Evolutionary conservation across 192 early-diverging fungal genomes (phyloP).

Genomic region (Mortierella alpina): DNA sequence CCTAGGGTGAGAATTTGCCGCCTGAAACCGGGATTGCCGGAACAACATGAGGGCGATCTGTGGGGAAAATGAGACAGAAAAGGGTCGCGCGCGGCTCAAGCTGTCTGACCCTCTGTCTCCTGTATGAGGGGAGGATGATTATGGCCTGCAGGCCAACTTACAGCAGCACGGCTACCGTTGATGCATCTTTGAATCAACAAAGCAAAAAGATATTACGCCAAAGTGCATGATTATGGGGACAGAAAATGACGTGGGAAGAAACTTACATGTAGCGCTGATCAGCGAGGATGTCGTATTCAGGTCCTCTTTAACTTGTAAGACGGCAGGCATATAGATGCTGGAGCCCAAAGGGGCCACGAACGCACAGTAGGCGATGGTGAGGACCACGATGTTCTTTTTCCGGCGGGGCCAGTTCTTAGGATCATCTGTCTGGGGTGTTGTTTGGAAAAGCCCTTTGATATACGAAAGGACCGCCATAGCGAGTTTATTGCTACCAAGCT

Average conservation of each 20-base stretch:
- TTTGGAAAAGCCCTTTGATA: background rate
- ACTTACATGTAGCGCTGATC: slow-evolving; percentile 41
- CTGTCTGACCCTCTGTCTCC: too few species aligned
- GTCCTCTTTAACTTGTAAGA: slow-evolving; percentile 37
- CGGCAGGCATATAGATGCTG: slow-evolving; percentile 54
- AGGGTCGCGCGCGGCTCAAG: background rate
- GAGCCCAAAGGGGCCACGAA: slow-evolving; percentile 44
- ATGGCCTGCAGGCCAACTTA: too few species aligned
- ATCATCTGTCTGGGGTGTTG: slow-evolving; percentile 34
- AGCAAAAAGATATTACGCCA: background rate
- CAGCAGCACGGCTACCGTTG: too few species aligned
- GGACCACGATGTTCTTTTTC: slow-evolving; percentile 44
- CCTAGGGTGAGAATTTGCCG: background rate
- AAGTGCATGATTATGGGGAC: background rate
- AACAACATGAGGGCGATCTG: background rate
- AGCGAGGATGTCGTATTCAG: slow-evolving; percentile 30
- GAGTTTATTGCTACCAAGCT: too few species aligned
- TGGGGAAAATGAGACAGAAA: background rate
- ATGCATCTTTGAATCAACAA: background rate
- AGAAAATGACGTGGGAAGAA: background rate
- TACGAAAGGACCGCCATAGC: background rate
- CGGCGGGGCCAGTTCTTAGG: slow-evolving; percentile 50
- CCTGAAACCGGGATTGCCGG: background rate
- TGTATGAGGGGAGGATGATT: too few species aligned
- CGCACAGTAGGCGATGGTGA: slow-evolving; percentile 46